Evolutionary conservation across 495 filamentous ascomycete species (phyloP).

Genomic region (Podospora sp.): DNA sequence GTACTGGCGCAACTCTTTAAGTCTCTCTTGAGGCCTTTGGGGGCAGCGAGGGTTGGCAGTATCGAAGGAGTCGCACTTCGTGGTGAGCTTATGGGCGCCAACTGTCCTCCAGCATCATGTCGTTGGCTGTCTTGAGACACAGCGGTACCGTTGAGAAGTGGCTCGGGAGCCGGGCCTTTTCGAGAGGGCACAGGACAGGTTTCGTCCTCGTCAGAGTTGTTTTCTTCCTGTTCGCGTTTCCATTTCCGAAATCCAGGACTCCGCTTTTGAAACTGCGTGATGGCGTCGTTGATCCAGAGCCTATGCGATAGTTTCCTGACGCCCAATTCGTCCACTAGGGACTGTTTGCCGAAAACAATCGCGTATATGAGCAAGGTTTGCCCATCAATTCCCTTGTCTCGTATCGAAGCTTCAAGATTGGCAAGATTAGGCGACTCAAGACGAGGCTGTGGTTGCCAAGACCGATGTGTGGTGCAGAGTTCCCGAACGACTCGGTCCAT

Average conservation of each 20-base stretch:
- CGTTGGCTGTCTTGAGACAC: not conserved
- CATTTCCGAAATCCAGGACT: slow-evolving; percentile 41
- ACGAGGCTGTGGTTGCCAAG: slow-evolving; percentile 42
- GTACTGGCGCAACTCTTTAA: not conserved
- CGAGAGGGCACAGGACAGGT: not conserved
- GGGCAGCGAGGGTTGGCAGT: not conserved
- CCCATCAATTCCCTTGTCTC: slow-evolving; percentile 64
- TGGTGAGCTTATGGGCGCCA: too few relatives aligned
- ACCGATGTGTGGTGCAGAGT: slow-evolving; percentile 57
- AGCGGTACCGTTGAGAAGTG: not conserved
- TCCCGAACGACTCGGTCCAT: slow-evolving; percentile 66
- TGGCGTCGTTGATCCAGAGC: slow-evolving; percentile 34
- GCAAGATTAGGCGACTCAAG: slow-evolving; percentile 52
- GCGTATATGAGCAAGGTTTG: slow-evolving; percentile 56
- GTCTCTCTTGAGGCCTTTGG: not conserved
- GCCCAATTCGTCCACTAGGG: slow-evolving; percentile 35
- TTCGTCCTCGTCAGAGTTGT: not conserved
- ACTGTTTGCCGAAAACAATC: slow-evolving; percentile 24
- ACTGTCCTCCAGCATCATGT: not conserved
- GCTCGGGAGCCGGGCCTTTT: not conserved
- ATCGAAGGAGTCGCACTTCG: too few relatives aligned
- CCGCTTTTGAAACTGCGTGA: slow-evolving; percentile 33
- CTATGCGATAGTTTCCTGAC: slow-evolving; percentile 42
- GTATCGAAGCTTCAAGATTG: slow-evolving; percentile 55
- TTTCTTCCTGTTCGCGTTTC: not conserved